Evolutionary conservation across 371 early-diverging fungal genomes (phyloP).

Genomic region (Chytridium lagenaria): DNA sequence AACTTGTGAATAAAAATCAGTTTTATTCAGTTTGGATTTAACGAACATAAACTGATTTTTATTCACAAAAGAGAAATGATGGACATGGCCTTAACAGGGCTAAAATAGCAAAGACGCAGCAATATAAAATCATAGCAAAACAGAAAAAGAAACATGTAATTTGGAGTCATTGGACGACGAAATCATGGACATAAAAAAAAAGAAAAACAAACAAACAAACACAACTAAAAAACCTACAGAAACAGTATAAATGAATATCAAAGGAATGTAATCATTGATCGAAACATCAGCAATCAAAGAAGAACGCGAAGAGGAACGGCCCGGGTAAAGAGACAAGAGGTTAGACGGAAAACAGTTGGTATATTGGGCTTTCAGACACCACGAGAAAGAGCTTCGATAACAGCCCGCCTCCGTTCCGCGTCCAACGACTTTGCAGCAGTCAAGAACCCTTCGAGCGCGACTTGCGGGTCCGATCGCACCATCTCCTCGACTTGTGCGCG

Average conservation of each 20-base stretch:
- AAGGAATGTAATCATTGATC: too few species aligned
- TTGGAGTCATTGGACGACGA: too few species aligned
- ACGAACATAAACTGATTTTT: too few species aligned
- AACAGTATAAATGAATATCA: not conserved
- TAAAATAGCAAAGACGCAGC: too few species aligned
- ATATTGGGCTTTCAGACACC: not conserved
- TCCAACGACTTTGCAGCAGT: slow-evolving; percentile 37
- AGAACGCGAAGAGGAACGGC: not conserved
- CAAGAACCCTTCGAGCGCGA: slow-evolving; percentile 48
- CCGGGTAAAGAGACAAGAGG: slow-evolving; percentile 20
- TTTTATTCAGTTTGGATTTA: too few species aligned
- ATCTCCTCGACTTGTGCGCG: slow-evolving; percentile 35
- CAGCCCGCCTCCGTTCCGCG: slow-evolving; percentile 30
- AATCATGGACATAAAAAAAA: too few species aligned
- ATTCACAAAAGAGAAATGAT: too few species aligned
- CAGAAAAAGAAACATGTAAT: too few species aligned
- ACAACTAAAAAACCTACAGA: slow-evolving; percentile 54
- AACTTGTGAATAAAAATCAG: too few species aligned
- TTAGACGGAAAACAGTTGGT: slow-evolving; percentile 9
- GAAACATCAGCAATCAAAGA: not conserved
- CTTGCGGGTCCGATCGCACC: slow-evolving; percentile 37
- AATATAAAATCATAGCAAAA: too few species aligned
- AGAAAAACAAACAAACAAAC: too few species aligned
- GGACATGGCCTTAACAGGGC: too few species aligned
- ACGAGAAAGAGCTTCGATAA: slow-evolving; percentile 41